Evolutionary conservation across 306 rosid genomes (phyloP), one percentile per base, ranked within the genome.

Genomic region (Cicer yamashitae): DNA sequence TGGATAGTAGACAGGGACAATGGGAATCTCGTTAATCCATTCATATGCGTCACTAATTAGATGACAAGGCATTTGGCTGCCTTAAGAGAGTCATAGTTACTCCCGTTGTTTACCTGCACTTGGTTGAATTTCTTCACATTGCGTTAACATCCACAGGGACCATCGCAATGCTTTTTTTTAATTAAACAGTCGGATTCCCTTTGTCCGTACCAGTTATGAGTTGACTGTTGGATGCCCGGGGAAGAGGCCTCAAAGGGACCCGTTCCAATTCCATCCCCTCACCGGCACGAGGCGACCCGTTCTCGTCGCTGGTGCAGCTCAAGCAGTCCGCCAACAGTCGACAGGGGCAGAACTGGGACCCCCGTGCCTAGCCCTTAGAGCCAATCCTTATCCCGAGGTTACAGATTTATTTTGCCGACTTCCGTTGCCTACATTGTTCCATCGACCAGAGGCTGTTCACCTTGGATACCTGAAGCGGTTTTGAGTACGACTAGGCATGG

Each of bases 41-140:
- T 89, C 91, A 86, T 86, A 85, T 86, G 86, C 84, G 81, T 86
- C 88, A 85, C 93, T 89, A 89, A 89, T 84, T 89, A 79, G 88
- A 86, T 83, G 89, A 83, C 81, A 82, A 86, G 91, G 86, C 91
- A 83, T 83, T 88, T 86, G 88, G 90, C 89, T 86, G 84, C 90
- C 86, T 78, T 82, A 86, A 88, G 83, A 86, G 89, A 86, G 88
- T 88, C 85, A 71, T 87, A 87, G 85, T 84, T 86, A 86, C 85
- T 81, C 88, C 85, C 79, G 57, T 46, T 46, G 77, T 71, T 76
- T 84, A 66, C 84, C 67, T 75, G 61, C 81, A 67, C 71, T 79
- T 74, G 71, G 78, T 78, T 78, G 78, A 83, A 78, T 77, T 77
- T 77, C 82, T 73, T 59, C 86, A 72, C 82, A 18, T 18, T 18